Evolutionary conservation across 208 protist genomes (phyloP).

Genomic region (Trypanosomatidae sp.): DNA sequence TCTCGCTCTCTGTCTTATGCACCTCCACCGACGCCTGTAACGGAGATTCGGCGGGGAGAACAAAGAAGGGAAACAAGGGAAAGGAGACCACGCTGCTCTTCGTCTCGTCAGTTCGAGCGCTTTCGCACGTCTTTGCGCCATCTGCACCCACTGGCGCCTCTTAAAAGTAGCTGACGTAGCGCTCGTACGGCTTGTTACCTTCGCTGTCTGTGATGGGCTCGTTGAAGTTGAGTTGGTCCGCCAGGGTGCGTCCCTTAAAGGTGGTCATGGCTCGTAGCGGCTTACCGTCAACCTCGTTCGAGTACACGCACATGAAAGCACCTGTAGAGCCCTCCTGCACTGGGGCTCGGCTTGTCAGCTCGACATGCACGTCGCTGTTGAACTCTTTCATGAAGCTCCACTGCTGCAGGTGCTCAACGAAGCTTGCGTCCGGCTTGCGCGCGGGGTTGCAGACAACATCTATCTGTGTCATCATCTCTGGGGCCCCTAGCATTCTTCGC

Average conservation of each 20-base stretch:
- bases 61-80: not conserved
- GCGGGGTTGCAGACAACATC: conserved; percentile 59
- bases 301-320: conserved; percentile 66
- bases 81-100: not conserved
- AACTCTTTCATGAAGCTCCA: conserved; percentile 91
- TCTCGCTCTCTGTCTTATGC: not conserved
- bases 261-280: conserved; percentile 63
- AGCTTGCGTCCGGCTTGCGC: conserved; percentile 40
- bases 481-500: conserved; percentile 55
- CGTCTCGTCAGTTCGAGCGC: not conserved
- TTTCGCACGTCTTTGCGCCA: not conserved
- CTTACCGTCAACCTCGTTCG: conserved; percentile 39
- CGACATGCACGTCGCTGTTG: conserved; percentile 81
- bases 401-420: conserved; percentile 68
- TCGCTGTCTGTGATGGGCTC: conserved; percentile 65
- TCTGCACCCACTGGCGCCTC: not conserved
- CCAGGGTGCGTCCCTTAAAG: conserved; percentile 57
- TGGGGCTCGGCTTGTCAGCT: conserved; percentile 53
- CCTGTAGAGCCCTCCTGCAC: conserved; percentile 15
- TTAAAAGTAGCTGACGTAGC: conserved; percentile 33
- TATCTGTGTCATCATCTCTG: conserved; percentile 82
- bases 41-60: not conserved
- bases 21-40: not conserved
- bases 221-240: conserved; percentile 69
- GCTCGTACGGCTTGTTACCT: conserved; percentile 45